Conservation (phyloP, 169 alveolate species). For the Cryptosporidium baileyi region DNA sequence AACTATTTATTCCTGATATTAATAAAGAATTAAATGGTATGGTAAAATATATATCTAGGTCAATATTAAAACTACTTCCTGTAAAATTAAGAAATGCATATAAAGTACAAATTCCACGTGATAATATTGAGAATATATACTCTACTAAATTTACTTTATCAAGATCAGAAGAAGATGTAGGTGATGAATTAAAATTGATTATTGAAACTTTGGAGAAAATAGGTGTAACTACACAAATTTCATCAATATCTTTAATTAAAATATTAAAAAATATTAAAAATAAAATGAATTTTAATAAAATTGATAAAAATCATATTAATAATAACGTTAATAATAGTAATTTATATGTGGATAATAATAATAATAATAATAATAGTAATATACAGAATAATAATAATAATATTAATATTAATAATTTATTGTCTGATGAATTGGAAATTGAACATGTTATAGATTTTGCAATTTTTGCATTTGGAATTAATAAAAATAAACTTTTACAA, state of each 20-base stretch:
- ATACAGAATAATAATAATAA: background rate
- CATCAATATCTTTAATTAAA: conserved; percentile 20
- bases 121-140: background rate
- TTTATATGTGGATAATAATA: too few relatives aligned
- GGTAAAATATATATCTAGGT: background rate
- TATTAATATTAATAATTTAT: background rate
- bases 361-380: background rate
- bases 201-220: conserved; percentile 45
- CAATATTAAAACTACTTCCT: conserved; percentile 12
- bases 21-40: conserved; percentile 7
- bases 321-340: too few relatives aligned
- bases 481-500: background rate
- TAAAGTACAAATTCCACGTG: conserved; percentile 3
- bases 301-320: background rate
- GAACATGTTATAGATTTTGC: conserved; percentile 16
- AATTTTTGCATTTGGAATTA: conserved; percentile 41
- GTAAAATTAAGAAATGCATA: conserved; percentile 56
- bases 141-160: background rate
- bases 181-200: conserved; percentile 23
- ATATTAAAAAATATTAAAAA: conserved; percentile 7
- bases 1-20: conserved; percentile 4
- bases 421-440: background rate
- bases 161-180: conserved; percentile 55
- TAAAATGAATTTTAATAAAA: background rate
- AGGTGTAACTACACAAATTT: conserved; percentile 58